Conservation (phyloP, 179 eudicot species). For the Silene vulgaris region DNA sequence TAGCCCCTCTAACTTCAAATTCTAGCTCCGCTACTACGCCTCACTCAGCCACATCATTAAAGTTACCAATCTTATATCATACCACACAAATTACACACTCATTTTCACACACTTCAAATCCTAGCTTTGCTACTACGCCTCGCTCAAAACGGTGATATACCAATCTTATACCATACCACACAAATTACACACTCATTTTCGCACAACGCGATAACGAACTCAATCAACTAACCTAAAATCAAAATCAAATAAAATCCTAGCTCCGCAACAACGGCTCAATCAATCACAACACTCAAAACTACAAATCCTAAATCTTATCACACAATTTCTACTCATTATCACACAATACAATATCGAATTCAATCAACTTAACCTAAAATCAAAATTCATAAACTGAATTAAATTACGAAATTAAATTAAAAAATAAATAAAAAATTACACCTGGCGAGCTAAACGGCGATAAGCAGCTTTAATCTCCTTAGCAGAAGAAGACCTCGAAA, state of each 20-base stretch:
- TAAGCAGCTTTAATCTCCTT: conserved; percentile 92
- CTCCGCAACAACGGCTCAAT: no score
- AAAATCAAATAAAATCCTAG: no score
- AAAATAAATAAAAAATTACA: conserved; percentile 14
- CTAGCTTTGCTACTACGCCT: neutral
- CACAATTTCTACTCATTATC: neutral
- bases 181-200: neutral
- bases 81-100: neutral
- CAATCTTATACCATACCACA: neutral
- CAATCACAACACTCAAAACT: no score
- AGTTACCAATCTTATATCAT: neutral
- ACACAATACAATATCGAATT: neutral
- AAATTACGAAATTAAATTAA: neutral
- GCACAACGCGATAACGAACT: neutral
- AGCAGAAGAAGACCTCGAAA: conserved; percentile 55
- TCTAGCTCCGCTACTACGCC: neutral
- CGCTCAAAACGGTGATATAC: neutral
- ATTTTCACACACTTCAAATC: neutral
- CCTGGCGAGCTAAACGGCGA: conserved; percentile 93
- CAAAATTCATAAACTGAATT: neutral
- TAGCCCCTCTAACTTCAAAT: neutral
- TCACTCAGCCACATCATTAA: no score
- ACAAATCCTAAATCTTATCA: no score
- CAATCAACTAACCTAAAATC: neutral
- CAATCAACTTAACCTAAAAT: neutral